phyloP scores from a whole-genome alignment of 768 basidiomycete genomes.

The Trametes cingulata region DNA sequence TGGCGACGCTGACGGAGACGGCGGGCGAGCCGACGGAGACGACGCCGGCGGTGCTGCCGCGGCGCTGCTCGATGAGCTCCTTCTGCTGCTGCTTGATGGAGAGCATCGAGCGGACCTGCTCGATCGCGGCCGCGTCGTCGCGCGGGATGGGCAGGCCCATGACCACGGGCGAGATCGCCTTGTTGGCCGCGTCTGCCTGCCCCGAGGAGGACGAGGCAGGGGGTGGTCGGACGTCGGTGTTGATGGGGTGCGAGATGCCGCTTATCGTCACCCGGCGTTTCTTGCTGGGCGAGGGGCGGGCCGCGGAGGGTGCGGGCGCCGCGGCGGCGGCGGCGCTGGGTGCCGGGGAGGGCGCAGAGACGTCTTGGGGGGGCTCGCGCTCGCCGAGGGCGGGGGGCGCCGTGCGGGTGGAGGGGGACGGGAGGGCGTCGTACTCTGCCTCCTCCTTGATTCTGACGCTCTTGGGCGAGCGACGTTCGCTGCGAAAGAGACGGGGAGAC shows the following conservation, averaged over 20 bases:
- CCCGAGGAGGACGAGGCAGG: constrained; percentile 30
- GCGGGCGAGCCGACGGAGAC: constrained; percentile 26
- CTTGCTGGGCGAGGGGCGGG: constrained; percentile 49
- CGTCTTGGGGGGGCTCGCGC: background rate
- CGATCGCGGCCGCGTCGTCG: constrained; percentile 59
- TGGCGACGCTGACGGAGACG: constrained; percentile 29
- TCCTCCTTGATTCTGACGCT: constrained; percentile 63
- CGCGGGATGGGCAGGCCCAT: constrained; percentile 55
- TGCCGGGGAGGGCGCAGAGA: background rate
- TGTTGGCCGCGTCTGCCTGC: constrained; percentile 39
- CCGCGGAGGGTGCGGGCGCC: constrained; percentile 43
- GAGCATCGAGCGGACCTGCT: constrained; percentile 64
- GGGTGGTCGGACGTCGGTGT: constrained; percentile 50
- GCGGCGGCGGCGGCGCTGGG: constrained; percentile 3
- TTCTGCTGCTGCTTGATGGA: constrained; percentile 72
- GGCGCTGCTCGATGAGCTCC: constrained; percentile 66
- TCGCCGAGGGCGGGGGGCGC: constrained; percentile 16
- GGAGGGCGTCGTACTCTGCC: constrained; percentile 50
- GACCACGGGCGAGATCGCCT: constrained; percentile 67
- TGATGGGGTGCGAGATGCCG: constrained; percentile 55
- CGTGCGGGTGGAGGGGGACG: constrained; percentile 35
- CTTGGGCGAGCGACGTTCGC: constrained; percentile 46
- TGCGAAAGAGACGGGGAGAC: constrained; percentile 25
- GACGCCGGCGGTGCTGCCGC: constrained; percentile 51
- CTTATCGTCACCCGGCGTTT: constrained; percentile 73